Evolutionary conservation across 192 early-diverging fungal genomes (phyloP).

Genomic region (Powellomyces hirtus): DNA sequence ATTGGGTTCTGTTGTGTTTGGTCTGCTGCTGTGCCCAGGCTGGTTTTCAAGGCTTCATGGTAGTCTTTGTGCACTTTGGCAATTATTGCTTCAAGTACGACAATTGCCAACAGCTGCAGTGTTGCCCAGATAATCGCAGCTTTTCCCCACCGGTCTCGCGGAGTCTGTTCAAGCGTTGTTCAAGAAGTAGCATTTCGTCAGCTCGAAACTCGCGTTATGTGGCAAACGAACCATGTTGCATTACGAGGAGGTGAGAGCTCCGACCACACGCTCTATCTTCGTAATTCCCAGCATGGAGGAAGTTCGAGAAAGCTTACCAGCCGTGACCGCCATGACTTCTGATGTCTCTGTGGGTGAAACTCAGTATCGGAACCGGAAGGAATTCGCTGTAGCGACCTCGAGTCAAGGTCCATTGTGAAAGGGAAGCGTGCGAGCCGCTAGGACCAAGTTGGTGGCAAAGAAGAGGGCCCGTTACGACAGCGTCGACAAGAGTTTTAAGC

Average conservation of each 20-base stretch:
- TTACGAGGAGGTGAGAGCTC: background rate
- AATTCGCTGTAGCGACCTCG: conserved; percentile 5
- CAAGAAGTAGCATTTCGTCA: too few species aligned
- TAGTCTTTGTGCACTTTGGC: conserved; percentile 17
- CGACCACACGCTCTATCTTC: background rate
- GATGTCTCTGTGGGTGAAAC: background rate
- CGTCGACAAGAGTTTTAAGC: too few species aligned
- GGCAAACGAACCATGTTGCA: background rate
- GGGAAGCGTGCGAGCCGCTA: background rate
- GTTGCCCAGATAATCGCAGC: conserved; percentile 38
- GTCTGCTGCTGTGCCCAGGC: background rate
- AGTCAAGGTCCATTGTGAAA: conserved; percentile 10
- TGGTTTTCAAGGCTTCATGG: background rate
- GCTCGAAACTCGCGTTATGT: too few species aligned
- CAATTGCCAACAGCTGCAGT: conserved; percentile 36
- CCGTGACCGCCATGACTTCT: background rate
- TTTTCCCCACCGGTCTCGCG: conserved; percentile 41
- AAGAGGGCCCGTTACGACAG: too few species aligned
- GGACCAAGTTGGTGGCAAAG: background rate
- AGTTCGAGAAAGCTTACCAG: conserved; percentile 6
- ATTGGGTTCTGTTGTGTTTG: background rate
- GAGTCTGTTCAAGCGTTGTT: too few species aligned
- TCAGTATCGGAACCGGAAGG: background rate
- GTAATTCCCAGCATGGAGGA: background rate
- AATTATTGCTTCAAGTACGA: conserved; percentile 21